phyloP scores from a whole-genome alignment of 148 eudicot genomes.

The Diospyros lotus region DNA sequence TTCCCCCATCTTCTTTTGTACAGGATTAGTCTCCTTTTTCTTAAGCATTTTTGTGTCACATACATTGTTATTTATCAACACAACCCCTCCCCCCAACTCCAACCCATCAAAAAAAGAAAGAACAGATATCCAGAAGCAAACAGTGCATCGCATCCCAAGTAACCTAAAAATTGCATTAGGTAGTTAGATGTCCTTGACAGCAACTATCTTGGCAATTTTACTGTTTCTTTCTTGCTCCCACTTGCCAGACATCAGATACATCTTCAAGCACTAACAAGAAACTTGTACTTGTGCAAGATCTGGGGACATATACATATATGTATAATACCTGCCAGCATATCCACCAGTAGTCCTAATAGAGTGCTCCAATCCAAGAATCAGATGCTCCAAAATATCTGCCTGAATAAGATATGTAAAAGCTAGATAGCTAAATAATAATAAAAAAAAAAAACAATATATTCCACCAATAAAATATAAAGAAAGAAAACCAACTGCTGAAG shows the following conservation, averaged over 20 bases:
- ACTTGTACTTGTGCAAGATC: not conserved
- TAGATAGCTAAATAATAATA: not conserved
- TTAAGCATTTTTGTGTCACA: too few relatives aligned
- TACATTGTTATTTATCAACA: too few relatives aligned
- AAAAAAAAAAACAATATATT: not conserved
- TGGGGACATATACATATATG: constrained; percentile 10
- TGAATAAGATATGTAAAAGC: constrained; percentile 29
- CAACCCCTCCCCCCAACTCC: too few relatives aligned
- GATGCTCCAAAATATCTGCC: constrained; percentile 79
- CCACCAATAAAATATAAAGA: not conserved
- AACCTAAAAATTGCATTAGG: too few relatives aligned
- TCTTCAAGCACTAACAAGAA: not conserved
- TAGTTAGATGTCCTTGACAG: too few relatives aligned
- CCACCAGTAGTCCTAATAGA: constrained; percentile 64
- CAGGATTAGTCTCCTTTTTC: too few relatives aligned
- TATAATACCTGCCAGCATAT: constrained; percentile 69
- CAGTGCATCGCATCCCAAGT: too few relatives aligned
- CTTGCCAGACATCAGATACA: not conserved
- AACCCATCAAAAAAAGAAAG: too few relatives aligned
- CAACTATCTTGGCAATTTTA: too few relatives aligned
- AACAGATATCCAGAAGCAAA: too few relatives aligned
- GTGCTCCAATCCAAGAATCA: constrained; percentile 68
- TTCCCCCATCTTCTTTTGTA: too few relatives aligned
- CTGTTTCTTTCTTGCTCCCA: too few relatives aligned
- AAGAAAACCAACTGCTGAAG: not conserved